Conservation (phyloP, 257 asterid species). For the Solanum verrucosum region DNA sequence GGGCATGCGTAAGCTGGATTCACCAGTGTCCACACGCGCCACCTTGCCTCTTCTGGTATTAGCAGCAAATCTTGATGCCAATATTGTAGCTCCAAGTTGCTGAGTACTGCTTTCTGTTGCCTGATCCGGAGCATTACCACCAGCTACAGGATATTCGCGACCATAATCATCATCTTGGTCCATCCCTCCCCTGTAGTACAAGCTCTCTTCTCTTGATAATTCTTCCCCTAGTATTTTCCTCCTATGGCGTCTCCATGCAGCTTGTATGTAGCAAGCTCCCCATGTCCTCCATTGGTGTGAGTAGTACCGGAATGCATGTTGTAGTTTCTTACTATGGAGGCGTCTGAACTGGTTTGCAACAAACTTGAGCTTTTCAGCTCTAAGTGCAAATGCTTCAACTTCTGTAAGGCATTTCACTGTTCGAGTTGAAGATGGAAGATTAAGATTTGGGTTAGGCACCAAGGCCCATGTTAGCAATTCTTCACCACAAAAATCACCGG, state of each 20-base stretch:
- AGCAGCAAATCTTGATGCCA: slow-evolving; percentile 63
- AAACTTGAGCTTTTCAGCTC: slow-evolving; percentile 69
- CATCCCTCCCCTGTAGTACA: slow-evolving; percentile 9
- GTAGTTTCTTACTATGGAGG: slow-evolving; percentile 76
- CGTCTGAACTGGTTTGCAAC: slow-evolving; percentile 68
- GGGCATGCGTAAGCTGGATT: slow-evolving; percentile 44
- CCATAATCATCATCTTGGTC: slow-evolving; percentile 17
- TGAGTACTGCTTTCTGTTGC: slow-evolving; percentile 10
- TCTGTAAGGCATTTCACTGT: slow-evolving; percentile 56
- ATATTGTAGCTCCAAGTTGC: slow-evolving; percentile 35
- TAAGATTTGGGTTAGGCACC: slow-evolving; percentile 36
- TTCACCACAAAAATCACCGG: slow-evolving; percentile 85
- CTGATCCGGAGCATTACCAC: background rate
- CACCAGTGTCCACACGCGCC: slow-evolving; percentile 18
- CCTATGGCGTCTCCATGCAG: slow-evolving; percentile 45
- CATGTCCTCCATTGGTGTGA: slow-evolving; percentile 93
- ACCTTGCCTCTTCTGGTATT: slow-evolving; percentile 50
- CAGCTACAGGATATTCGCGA: background rate
- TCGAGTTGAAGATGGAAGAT: slow-evolving; percentile 72
- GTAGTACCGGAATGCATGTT: slow-evolving; percentile 67
- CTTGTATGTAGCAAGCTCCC: slow-evolving; percentile 76
- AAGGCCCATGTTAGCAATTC: slow-evolving; percentile 85
- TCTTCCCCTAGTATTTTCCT: slow-evolving; percentile 43
- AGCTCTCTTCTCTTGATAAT: slow-evolving; percentile 45
- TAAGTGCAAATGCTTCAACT: slow-evolving; percentile 74